Conservation (phyloP, 495 filamentous ascomycete species). For the Talaromyces ruber region DNA sequence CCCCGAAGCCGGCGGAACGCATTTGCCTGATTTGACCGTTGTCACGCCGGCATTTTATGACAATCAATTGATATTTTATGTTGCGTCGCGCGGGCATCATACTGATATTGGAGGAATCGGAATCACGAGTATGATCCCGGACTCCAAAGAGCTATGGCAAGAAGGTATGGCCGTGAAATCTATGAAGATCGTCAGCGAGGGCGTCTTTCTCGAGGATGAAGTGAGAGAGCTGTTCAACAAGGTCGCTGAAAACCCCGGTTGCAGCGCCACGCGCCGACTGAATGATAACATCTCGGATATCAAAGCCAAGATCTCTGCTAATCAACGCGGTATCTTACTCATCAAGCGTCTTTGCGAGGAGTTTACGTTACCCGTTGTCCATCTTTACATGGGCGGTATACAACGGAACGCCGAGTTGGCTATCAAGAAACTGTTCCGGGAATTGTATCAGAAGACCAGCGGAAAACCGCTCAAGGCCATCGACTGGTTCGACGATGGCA, state of each 20-base stretch:
- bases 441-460: constrained; percentile 70
- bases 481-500: constrained; percentile 84
- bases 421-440: constrained; percentile 50
- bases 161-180: constrained; percentile 90
- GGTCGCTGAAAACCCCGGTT: constrained; percentile 78
- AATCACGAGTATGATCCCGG: constrained; percentile 93
- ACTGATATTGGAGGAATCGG: constrained; percentile 96
- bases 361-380: constrained; percentile 83
- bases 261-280: constrained; percentile 82
- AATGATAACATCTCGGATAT: constrained; percentile 94
- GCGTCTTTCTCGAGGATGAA: constrained; percentile 78
- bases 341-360: constrained; percentile 80
- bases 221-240: constrained; percentile 77
- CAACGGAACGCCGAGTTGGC: constrained; percentile 84
- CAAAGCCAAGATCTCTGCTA: constrained; percentile 92
- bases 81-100: constrained; percentile 90
- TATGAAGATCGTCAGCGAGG: constrained; percentile 88
- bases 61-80: constrained; percentile 90
- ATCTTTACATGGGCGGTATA: constrained; percentile 94
- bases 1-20: constrained; percentile 87
- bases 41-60: constrained; percentile 80
- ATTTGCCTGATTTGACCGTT: constrained; percentile 87
- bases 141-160: constrained; percentile 86
- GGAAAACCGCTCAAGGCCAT: constrained; percentile 71
- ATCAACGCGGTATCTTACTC: constrained; percentile 89